Conservation (phyloP, 2,329 filamentous ascomycete genomes). For the Davidsoniella neocaledoniae region DNA sequence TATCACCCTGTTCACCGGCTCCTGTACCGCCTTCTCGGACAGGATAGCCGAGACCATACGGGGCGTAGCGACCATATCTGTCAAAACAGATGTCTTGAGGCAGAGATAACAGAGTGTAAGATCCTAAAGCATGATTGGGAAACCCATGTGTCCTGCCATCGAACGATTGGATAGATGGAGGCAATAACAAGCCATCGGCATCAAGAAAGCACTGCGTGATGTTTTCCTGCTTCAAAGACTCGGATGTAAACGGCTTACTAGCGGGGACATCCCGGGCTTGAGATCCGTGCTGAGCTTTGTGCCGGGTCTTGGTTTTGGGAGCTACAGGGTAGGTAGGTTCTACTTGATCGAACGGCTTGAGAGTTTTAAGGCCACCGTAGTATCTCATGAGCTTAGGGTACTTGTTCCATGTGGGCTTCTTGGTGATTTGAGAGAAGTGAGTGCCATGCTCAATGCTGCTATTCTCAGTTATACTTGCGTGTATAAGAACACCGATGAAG, state of each 20-base stretch:
- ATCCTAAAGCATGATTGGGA: slow-evolving; percentile 72
- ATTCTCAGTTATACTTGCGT: slow-evolving; percentile 57
- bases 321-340: slow-evolving; percentile 61
- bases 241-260: slow-evolving; percentile 24
- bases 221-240: slow-evolving; percentile 38
- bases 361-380: slow-evolving; percentile 66
- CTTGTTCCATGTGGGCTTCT: slow-evolving; percentile 57
- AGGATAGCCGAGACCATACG: slow-evolving; percentile 83
- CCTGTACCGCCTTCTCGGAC: slow-evolving; percentile 62
- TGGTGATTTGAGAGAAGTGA: slow-evolving; percentile 18
- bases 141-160: slow-evolving; percentile 68
- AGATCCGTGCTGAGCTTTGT: not conserved
- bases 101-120: slow-evolving; percentile 62
- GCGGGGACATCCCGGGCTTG: not conserved
- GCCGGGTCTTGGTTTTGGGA: slow-evolving; percentile 37
- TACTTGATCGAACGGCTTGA: slow-evolving; percentile 51
- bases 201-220: slow-evolving; percentile 70
- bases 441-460: slow-evolving; percentile 38
- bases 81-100: slow-evolving; percentile 86
- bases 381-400: slow-evolving; percentile 79
- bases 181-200: slow-evolving; percentile 39
- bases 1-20: slow-evolving; percentile 70
- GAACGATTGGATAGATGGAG: slow-evolving; percentile 59
- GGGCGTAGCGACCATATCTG: slow-evolving; percentile 69
- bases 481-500: slow-evolving; percentile 60